Evolutionary conservation across 202 grass and related monocot species (phyloP), one percentile per base, ranked within the genome.

Genomic region (Eragrostis tef): DNA sequence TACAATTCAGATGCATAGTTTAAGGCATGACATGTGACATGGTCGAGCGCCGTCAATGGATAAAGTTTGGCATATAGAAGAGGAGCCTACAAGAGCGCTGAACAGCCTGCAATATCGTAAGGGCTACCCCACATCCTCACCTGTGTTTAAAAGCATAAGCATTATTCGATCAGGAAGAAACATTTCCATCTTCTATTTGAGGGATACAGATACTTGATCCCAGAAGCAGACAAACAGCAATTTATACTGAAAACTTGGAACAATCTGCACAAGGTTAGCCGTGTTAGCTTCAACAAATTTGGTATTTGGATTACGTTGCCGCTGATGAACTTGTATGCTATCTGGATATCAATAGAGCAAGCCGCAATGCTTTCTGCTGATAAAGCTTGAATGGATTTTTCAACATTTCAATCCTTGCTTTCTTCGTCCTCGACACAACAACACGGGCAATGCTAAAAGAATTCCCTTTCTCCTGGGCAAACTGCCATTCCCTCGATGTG

Each of bases 401-500:
- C 26, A 93, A 77, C 29, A 93, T 26, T 71, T 86, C 74, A 17
- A 98, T 57, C 45, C 77, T 94, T 76, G 87, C 82, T 62, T 85
- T 93, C 63, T 90, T 92, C 1, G 78, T 25, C 20, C 44, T 74
- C 0, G 80, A 89, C 62, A 97, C 15, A 50, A 85, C 61, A n/a
- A 98, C 77, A 87, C 87, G 92, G 19, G 92, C 95, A 39, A 95
- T 93, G 58, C 34, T 93, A 60, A 90, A 98, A 24, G 57, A 85
- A n/a, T 95, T 70, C 12, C 96, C 92, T 82, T 77, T 88, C 73
- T 98, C 88, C 68, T 66, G 45, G 11, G 96, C 92, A 81, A 91
- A 95, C 66, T 98, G 92, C 92, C 96, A 98, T 74, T 95, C 96
- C 59, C 87, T 90, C 17, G 61, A 56, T 7, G 92, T 66, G 70